Percentiles rank a stretch among this genome's conserved stretches.
Evolutionary conservation across 805 yeast genomes (phyloP).

Genomic region (Saturnispora saitoi): DNA sequence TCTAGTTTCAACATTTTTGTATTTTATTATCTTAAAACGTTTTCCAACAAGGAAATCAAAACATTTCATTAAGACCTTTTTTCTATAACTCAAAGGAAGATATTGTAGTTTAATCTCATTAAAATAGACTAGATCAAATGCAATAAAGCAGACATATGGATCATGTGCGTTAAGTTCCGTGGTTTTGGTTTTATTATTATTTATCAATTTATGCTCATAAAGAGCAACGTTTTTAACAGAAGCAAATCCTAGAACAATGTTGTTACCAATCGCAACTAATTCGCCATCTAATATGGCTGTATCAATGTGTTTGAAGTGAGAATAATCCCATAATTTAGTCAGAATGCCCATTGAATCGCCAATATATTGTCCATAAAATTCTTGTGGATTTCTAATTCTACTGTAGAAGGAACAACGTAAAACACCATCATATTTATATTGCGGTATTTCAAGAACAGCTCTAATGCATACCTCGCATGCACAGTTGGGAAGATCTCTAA

Average conservation of each 20-base stretch:
- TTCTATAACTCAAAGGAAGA: constrained; percentile 3
- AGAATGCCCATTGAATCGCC: constrained; percentile 21
- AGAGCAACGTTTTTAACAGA: constrained; percentile 61
- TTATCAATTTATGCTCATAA: neutral
- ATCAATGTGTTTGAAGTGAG: constrained; percentile 23
- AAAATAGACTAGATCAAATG: constrained; percentile 64
- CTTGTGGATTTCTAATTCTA: constrained; percentile 64
- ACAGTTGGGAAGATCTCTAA: constrained; percentile 27
- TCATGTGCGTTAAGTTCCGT: neutral
- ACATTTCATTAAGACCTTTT: neutral
- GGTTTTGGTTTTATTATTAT: neutral
- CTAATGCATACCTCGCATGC: neutral
- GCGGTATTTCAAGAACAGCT: constrained; percentile 22
- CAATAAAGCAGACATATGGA: constrained; percentile 33
- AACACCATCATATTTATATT: constrained; percentile 1
- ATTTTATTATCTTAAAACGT: neutral
- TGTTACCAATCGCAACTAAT: constrained; percentile 76
- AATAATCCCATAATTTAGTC: constrained; percentile 27
- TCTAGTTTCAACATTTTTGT: neutral
- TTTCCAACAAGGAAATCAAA: neutral
- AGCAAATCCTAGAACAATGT: constrained; percentile 64
- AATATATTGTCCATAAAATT: constrained; percentile 32
- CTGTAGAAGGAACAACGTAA: constrained; percentile 58
- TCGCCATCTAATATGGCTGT: constrained; percentile 74
- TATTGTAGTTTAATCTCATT: constrained; percentile 30